These are phyloP conservation scores for Aspergillus ochraceoroseus DNA, from an alignment of 2,329 filamentous ascomycete species.

Conservation along the genomic window DNA sequence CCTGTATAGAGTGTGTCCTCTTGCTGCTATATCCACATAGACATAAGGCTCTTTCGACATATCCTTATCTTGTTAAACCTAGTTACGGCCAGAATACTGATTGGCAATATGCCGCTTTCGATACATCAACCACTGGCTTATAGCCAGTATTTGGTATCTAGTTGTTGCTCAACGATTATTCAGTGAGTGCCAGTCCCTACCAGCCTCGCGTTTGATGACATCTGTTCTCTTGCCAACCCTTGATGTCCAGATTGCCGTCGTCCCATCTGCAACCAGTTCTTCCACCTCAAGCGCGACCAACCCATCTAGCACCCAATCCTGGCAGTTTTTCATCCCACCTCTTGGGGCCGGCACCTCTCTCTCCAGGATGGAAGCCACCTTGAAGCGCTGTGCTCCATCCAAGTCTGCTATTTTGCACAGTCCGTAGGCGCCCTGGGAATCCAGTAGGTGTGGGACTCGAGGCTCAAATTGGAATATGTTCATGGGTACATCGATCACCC, in stretches of 20 bases:
- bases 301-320: not conserved
- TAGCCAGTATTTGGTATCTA: too few relatives aligned
- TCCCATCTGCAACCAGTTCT: not conserved
- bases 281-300: not conserved
- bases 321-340: not conserved
- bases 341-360: not conserved
- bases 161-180: too few relatives aligned
- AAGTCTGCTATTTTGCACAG: not conserved
- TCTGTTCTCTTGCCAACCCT: not conserved
- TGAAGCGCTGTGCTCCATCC: not conserved
- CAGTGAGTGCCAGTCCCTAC: not conserved
- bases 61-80: not conserved
- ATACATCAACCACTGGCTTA: too few relatives aligned
- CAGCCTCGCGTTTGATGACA: not conserved
- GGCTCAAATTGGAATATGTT: slow-evolving; percentile 1
- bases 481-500: not conserved
- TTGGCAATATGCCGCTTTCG: too few relatives aligned
- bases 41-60: slow-evolving; percentile 1
- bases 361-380: not conserved
- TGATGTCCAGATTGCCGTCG: not conserved
- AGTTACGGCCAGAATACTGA: too few relatives aligned
- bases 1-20: slow-evolving; percentile 4
- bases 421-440: not conserved
- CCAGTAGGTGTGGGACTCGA: not conserved
- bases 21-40: not conserved